These are phyloP conservation scores for Farysia itapuensis DNA, from an alignment of 1,284 basidiomycete genomes.

Conservation along the genomic window DNA sequence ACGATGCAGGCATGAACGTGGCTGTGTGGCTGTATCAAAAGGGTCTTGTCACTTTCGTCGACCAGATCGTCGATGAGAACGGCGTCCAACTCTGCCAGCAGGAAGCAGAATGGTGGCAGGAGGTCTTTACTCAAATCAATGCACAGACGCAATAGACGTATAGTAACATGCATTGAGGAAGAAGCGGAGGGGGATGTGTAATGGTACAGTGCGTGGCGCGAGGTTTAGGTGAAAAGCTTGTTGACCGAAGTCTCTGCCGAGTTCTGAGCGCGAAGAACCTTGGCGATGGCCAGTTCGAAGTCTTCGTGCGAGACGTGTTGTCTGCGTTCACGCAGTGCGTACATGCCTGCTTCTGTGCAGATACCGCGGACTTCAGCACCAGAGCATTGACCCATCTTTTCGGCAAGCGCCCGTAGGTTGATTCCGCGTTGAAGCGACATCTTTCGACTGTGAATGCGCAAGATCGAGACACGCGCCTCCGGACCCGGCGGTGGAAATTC, in stretches of 20 bases:
- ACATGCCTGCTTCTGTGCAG: slow-evolving; percentile 98
- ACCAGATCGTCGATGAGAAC: slow-evolving; percentile 16
- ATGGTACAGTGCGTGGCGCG: slow-evolving; percentile 18
- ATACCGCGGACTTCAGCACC: slow-evolving; percentile 98
- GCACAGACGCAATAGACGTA: too few relatives aligned
- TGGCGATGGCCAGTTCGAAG: slow-evolving; percentile 96
- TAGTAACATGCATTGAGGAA: too few relatives aligned
- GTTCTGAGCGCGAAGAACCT: slow-evolving; percentile 66
- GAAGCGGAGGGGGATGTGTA: slow-evolving; percentile 1
- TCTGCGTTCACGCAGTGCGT: slow-evolving; percentile 87
- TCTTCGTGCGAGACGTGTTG: slow-evolving; percentile 97
- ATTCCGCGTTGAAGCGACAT: slow-evolving; percentile 98
- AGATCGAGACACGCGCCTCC: slow-evolving; percentile 92
- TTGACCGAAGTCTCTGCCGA: slow-evolving; percentile 58
- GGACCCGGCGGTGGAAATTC: slow-evolving; percentile 98
- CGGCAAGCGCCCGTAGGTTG: slow-evolving; percentile 87
- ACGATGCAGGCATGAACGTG: slow-evolving; percentile 8
- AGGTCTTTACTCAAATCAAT: slow-evolving; percentile 5
- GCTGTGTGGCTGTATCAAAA: slow-evolving; percentile 19
- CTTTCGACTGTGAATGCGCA: slow-evolving; percentile 96
- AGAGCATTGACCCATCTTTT: slow-evolving; percentile 99
- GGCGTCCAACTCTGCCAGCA: slow-evolving; percentile 9
- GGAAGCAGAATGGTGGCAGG: slow-evolving; percentile 23
- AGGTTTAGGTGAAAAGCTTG: slow-evolving; percentile 60
- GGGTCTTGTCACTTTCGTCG: slow-evolving; percentile 18